These are phyloP conservation scores for Pseudomassariella vexata DNA, from an alignment of 2,329 filamentous ascomycete genomes.

Conservation along the genomic window DNA sequence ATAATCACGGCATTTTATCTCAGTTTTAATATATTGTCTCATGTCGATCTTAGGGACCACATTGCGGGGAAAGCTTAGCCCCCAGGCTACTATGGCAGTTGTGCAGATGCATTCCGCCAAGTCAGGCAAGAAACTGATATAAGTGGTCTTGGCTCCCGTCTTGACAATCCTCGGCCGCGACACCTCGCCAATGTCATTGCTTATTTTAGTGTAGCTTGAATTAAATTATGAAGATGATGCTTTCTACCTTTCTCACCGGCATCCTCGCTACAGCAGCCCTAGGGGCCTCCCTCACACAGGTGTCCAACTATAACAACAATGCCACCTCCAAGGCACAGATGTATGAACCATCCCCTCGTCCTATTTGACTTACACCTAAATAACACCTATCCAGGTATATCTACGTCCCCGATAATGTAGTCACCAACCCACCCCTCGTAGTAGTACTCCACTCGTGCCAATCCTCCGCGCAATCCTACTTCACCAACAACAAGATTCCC, in stretches of 20 bases:
- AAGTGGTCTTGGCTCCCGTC: too few relatives aligned
- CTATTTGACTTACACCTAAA: conserved; percentile 6
- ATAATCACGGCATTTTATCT: too few relatives aligned
- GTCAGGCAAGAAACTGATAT: too few relatives aligned
- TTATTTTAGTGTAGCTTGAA: too few relatives aligned
- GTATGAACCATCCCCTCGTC: conserved; percentile 12
- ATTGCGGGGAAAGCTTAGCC: too few relatives aligned
- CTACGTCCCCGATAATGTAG: conserved; percentile 29
- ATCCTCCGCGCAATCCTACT: conserved; percentile 28
- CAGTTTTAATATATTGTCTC: too few relatives aligned
- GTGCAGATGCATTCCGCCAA: too few relatives aligned
- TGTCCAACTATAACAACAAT: conserved; percentile 28
- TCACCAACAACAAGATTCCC: conserved; percentile 29
- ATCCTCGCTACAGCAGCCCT: conserved; percentile 15
- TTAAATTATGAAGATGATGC: too few relatives aligned
- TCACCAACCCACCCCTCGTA: conserved; percentile 26
- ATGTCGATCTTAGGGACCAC: too few relatives aligned
- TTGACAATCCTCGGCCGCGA: too few relatives aligned
- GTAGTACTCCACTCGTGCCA: conserved; percentile 33
- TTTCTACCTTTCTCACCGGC: conserved; percentile 14
- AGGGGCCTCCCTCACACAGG: conserved; percentile 26
- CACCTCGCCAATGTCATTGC: too few relatives aligned
- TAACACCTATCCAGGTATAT: conserved; percentile 18
- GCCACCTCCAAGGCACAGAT: conserved; percentile 29
- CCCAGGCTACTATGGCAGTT: too few relatives aligned